Evolutionary conservation across 306 rosid species (phyloP), one percentile per base, ranked within the genome.

Genomic region (Pueraria montana): DNA sequence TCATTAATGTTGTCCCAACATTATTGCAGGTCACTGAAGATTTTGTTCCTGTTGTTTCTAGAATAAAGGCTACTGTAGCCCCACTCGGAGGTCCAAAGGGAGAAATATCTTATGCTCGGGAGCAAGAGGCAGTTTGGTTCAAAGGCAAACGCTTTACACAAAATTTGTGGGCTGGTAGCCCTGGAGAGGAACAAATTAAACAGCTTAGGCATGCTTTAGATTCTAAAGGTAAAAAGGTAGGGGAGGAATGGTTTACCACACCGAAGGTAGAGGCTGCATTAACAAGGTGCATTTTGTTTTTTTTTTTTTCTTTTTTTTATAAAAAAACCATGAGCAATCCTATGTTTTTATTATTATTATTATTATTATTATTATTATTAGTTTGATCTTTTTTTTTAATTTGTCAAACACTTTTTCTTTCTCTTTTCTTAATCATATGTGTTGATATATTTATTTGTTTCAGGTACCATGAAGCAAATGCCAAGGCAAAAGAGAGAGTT

Each of bases 181-280:
- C 92, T 53, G 99, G 98, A 72, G 98, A 96, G 81, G 91, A 89
- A 84, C 97, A 93, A 77, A 96, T 96, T 84, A 92, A 89, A 83
- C 92, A 88, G 80, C 92, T 93, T 79, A 93, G 89, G 85, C 91
- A 93, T 73, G 99, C 99, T 77, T 69, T 92, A 81, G 99, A 93
- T 90, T 91, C 99, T 23, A 96, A 92, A 87, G 99, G 99, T 69
- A 92, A 85, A 88, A 96, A 82, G 91, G 99, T 92, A 66, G 97
- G 97, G 26, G 97, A 92, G 85, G 98, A 93, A 83, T 96, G 99
- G 99, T 96, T 89, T 90, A 93, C 96, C 36, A 93, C 99, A 72
- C 55, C n/a, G 32, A 92, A 90, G 83, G 97, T 96, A 85, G 99
- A 96, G 75, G 91, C 84, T 75, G 98, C 99, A 43, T 84, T 96